Base-by-base conservation (phyloP, 1,139 yeast species). In the Candida pseudoviswanathii region DNA sequence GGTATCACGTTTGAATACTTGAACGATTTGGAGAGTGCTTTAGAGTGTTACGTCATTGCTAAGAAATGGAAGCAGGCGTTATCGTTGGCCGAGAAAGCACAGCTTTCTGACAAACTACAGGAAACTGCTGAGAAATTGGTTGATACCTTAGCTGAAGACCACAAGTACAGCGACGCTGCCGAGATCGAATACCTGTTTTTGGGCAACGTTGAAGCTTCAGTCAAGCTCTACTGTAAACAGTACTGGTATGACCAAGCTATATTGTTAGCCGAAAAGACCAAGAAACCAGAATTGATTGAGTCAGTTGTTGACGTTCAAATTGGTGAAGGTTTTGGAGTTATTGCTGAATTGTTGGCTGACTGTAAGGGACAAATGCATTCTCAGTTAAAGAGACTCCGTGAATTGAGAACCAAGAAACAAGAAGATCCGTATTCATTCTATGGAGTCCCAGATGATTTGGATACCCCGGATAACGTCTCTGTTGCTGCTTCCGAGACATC, bases 401-500 rank as follows among this genome's bases (percentile, higher is more conserved):
- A 91, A 59, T 75, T 95, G 49, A 81, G 99, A 59, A 77, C 79
- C 11, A 92, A 91, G 73, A 94, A 92, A 61, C 80, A 75, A 45
- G 85, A 82, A 51, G 96, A 92, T 65, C 97, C 97, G 5, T 85
- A 84, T 61, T 85, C 89, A 2, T 94, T 90, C 62, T 90, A 86
- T 64, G 91, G 91, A 10, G 54, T 63, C 26, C 75, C 75, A 24
- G 89, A 83, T 39, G 89, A 84, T 51, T 74, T 79, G 43, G 96
- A 89, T 56, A 81, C 88, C 11, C 94, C 97, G 0, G 99, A 94
- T 66, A 89, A 92, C 65, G 96, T 95, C 2, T 92, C 98, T 0
- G 80, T 95, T 54, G 98, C 98, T 0, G 95, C 96, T 1, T 88
- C 97, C 0, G 97, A 91, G 64, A 86, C 97, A 0, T 88, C 97